A percentile compares a stretch with the other conserved stretches of the same genome.
These are phyloP conservation scores for Colletotrichum noveboracense DNA, from an alignment of 2,329 filamentous ascomycete genomes.

Conservation along the genomic window DNA sequence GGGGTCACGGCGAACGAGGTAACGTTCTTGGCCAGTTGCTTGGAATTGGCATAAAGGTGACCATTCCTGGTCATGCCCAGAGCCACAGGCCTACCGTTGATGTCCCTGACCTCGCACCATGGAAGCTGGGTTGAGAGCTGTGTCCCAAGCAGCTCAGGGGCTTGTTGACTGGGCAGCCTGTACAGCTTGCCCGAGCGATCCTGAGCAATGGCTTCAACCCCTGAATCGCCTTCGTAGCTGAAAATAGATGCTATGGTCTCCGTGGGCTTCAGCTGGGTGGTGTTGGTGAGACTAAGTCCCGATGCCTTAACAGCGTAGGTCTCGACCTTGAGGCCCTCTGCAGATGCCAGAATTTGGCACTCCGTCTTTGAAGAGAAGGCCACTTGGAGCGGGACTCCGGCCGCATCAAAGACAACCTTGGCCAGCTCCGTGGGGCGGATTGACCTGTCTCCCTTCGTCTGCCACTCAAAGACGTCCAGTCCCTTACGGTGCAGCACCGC, in stretches of 20 bases:
- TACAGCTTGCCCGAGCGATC: conserved; percentile 51
- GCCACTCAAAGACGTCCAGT: conserved; percentile 74
- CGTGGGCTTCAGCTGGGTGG: not conserved
- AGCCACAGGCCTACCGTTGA: conserved; percentile 35
- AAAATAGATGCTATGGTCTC: conserved; percentile 30
- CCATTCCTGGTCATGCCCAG: conserved; percentile 78
- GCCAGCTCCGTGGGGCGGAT: conserved; percentile 46
- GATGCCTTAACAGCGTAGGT: not conserved
- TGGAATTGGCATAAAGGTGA: conserved; percentile 78
- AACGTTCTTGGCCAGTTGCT: conserved; percentile 80
- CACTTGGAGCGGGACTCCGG: conserved; percentile 33
- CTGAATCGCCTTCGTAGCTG: conserved; percentile 33
- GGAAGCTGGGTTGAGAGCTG: conserved; percentile 47
- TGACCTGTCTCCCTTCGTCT: conserved; percentile 61
- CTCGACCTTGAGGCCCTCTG: conserved; percentile 23
- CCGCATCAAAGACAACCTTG: conserved; percentile 41
- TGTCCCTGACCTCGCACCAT: conserved; percentile 46
- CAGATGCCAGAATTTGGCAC: conserved; percentile 36
- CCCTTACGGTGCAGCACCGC: conserved; percentile 73
- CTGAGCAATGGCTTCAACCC: conserved; percentile 46
- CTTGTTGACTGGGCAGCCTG: conserved; percentile 31
- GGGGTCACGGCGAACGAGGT: conserved; percentile 87
- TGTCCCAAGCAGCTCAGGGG: not conserved
- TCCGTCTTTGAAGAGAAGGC: conserved; percentile 30
- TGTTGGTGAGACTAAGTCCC: not conserved